Evolutionary conservation across 2,329 filamentous ascomycete genomes (phyloP).

Genomic region (Colletotrichum paranaense): DNA sequence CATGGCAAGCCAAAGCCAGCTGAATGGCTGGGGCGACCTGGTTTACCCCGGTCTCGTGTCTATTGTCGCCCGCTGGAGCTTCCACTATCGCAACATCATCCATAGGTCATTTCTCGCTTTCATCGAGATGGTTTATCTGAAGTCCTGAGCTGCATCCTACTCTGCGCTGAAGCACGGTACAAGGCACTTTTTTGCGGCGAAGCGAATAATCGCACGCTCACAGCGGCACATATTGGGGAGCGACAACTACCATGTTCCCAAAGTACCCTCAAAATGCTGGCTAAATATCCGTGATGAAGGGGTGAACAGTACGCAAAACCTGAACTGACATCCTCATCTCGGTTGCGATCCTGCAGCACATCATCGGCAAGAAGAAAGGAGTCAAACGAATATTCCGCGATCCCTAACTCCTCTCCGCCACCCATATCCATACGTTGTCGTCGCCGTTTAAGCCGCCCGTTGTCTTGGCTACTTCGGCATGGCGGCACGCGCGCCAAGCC

Average conservation of each 20-base stretch:
- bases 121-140: neutral
- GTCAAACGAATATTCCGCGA: neutral
- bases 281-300: neutral
- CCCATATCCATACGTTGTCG: neutral
- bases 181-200: neutral
- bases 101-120: neutral
- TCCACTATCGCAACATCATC: neutral
- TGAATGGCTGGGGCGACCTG: neutral
- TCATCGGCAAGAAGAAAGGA: neutral
- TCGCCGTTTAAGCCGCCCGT: neutral
- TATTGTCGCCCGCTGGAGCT: neutral
- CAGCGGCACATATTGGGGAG: neutral
- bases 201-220: neutral
- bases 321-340: constrained; percentile 9
- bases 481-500: constrained; percentile 34
- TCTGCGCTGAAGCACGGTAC: neutral
- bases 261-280: neutral
- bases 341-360: constrained; percentile 5
- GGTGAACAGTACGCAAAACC: neutral
- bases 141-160: neutral
- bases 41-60: constrained; percentile 10
- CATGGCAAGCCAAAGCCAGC: neutral
- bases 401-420: neutral
- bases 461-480: constrained; percentile 25
- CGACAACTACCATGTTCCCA: neutral